These are phyloP conservation scores for Lagerstroemia fauriei DNA, from an alignment of 441 rosid genomes.

Conservation along the genomic window DNA sequence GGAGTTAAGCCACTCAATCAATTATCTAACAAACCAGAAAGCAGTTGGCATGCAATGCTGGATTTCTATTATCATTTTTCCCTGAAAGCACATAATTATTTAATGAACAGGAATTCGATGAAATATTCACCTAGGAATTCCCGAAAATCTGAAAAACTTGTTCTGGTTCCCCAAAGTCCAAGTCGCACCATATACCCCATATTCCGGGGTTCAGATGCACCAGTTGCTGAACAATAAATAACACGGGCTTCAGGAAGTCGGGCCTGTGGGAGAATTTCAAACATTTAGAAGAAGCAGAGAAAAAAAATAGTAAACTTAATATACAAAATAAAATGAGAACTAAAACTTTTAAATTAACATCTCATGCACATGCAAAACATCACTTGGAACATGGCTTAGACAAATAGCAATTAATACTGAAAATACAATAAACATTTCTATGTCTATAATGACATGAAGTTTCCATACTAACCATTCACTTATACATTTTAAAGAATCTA, in stretches of 20 bases:
- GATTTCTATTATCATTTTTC: not conserved
- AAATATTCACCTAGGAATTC: slow-evolving; percentile 65
- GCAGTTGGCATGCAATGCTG: not conserved
- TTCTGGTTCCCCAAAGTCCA: slow-evolving; percentile 99
- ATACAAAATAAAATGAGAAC: not conserved
- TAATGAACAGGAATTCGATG: slow-evolving; percentile 16
- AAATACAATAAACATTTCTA: not conserved
- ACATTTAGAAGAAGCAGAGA: not conserved
- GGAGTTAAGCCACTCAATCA: not conserved
- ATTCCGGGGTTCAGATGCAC: slow-evolving; percentile 99
- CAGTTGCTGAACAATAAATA: slow-evolving; percentile 98
- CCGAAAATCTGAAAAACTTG: slow-evolving; percentile 75
- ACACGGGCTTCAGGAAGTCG: slow-evolving; percentile 94
- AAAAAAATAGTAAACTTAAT: not conserved
- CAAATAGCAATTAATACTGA: not conserved
- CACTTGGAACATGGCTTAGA: not conserved
- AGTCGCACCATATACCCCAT: slow-evolving; percentile 99
- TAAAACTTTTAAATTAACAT: not conserved
- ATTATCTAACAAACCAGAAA: not conserved
- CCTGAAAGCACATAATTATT: not conserved
- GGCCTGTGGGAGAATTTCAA: slow-evolving; percentile 55
- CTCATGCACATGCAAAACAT: not conserved
- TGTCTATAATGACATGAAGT: not conserved
- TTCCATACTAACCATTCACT: not conserved
- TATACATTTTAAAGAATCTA: not conserved